Base-by-base conservation (phyloP, 345 rosid genomes). In the Lepidium aucheri region DNA sequence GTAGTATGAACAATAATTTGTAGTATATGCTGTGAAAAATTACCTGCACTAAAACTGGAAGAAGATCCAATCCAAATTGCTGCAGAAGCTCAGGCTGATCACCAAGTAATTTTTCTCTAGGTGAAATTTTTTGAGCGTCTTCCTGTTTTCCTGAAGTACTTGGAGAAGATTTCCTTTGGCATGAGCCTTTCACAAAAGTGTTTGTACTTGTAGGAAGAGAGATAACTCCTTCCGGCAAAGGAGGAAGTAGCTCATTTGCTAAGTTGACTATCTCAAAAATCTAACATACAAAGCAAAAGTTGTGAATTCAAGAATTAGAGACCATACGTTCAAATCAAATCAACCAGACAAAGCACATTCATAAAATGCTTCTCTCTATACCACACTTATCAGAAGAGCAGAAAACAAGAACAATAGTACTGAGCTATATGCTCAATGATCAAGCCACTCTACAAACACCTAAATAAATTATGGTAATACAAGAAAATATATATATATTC, bases 171-270 rank as follows among this genome's bases (percentile, higher is more conserved):
- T 87, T 95, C 76, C 79, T 86, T 50, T 82, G 69, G 69, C 75
- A 35, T 60, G 98, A 78, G 61, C 97, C 97, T 79, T 85, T 89
- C 63, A 84, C 80, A 61, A 89, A 78, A 42, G 83, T 44, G 77
- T 79, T 87, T 35, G 91, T 68, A 75, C 86, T 83, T 53, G 82
- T 68, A 74, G 99, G 99, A 63, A 95, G 90, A 60, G 98, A 70
- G 40, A 95, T 87, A 32, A 89, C 80, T 69, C 99, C 99, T 74
- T 87, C 88, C 22, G 98, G 99, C 70, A 95, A 72, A 7, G 89
- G 96, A 39, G 99, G 99, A 35, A 95, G 98, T 77, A 95, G 98
- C 83, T 95, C 99, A 77, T 95, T 95, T 67, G 96, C 97, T 35
- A 95, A 81, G 80, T 87, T 91, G 79, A 95, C 99, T 77, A 95